These are phyloP conservation scores for Volvox carteri DNA, from an alignment of 163 green algal species.

Conservation along the genomic window DNA sequence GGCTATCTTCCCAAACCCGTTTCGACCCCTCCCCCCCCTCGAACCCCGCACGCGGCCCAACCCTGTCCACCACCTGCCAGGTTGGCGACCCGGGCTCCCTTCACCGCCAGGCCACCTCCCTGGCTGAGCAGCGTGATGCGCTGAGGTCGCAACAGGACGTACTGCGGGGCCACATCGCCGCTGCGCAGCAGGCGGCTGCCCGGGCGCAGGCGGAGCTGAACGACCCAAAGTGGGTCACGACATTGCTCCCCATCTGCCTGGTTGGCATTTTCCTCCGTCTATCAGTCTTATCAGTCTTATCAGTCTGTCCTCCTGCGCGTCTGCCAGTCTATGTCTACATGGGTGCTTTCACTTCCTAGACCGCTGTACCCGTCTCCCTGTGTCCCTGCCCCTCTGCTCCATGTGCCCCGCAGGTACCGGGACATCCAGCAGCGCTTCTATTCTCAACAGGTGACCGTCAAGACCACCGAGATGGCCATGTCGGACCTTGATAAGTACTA, in stretches of 20 bases:
- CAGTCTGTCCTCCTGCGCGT: background rate
- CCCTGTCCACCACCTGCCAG: too few relatives aligned
- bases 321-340: too few relatives aligned
- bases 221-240: conserved; percentile 30
- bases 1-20: too few relatives aligned
- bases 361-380: background rate
- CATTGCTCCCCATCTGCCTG: too few relatives aligned
- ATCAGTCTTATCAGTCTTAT: too few relatives aligned
- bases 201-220: conserved; percentile 46
- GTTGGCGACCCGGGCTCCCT: background rate
- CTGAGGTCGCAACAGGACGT: conserved; percentile 37
- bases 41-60: too few relatives aligned
- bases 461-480: conserved; percentile 73
- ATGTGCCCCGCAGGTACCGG: conserved; percentile 49
- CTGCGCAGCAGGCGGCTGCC: background rate
- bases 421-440: conserved; percentile 56
- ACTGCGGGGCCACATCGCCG: conserved; percentile 19
- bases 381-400: background rate
- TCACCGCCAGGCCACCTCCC: background rate
- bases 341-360: background rate
- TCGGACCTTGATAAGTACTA: conserved; percentile 79
- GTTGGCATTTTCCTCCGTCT: background rate
- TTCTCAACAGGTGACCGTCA: conserved; percentile 57
- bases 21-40: too few relatives aligned
- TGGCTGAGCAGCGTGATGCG: conserved; percentile 1